These are phyloP conservation scores for Macaranga tanarius DNA, from an alignment of 441 rosid species.

Conservation along the genomic window DNA sequence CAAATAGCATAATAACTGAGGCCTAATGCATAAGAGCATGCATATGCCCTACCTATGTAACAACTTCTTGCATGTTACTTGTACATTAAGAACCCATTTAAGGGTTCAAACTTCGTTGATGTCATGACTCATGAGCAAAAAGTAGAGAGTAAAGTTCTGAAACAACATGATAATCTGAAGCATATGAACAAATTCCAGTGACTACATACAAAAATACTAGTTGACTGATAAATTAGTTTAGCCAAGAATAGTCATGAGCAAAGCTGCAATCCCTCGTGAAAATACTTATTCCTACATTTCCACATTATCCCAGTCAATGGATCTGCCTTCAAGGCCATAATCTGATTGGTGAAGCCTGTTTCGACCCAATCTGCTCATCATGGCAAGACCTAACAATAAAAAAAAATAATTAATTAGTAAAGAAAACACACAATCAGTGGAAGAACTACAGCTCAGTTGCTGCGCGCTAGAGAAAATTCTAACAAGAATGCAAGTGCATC, in stretches of 20 bases:
- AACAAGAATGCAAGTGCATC: background rate
- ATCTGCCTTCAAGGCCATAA: slow-evolving; percentile 46
- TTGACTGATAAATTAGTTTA: background rate
- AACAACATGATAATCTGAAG: background rate
- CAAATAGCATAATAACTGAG: no score
- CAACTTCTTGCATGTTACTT: background rate
- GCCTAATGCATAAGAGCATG: no score
- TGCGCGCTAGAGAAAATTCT: background rate
- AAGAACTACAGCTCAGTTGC: background rate
- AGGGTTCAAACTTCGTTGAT: background rate
- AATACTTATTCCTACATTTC: slow-evolving; percentile 42
- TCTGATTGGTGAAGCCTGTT: slow-evolving; percentile 56
- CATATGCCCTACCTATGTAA: background rate
- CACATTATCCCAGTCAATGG: slow-evolving; percentile 77
- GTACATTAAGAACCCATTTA: background rate
- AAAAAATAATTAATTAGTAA: background rate
- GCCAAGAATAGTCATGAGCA: no score
- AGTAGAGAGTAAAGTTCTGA: background rate
- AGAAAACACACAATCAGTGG: no score
- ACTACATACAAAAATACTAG: background rate
- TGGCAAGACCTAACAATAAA: slow-evolving; percentile 59
- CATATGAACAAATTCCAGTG: background rate
- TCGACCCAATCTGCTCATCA: slow-evolving; percentile 72
- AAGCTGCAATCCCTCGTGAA: background rate
- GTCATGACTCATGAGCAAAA: background rate